Evolutionary conservation across 2,329 filamentous ascomycete genomes (phyloP).

Genomic region (Trichoderma gracile): DNA sequence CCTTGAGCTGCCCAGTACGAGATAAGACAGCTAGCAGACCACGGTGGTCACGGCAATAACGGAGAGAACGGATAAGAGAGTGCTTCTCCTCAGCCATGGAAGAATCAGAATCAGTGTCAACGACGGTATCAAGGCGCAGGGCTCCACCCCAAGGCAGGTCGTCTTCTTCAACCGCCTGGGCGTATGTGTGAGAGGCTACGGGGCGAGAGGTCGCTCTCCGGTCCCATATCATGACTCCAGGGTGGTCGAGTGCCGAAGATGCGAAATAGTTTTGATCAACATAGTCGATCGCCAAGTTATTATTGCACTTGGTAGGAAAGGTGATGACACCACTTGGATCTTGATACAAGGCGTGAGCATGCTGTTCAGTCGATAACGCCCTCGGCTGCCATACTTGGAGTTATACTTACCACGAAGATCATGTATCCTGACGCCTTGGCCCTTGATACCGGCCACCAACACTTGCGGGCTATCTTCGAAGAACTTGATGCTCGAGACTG

Average conservation of each 20-base stretch:
- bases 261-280: conserved; percentile 82
- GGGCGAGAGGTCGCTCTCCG: conserved; percentile 61
- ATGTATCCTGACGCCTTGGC: conserved; percentile 72
- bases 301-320: conserved; percentile 68
- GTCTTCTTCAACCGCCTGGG: conserved; percentile 60
- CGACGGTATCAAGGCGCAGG: conserved; percentile 57
- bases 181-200: conserved; percentile 55
- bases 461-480: conserved; percentile 76
- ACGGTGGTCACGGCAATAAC: conserved; percentile 63
- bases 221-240: conserved; percentile 77
- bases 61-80: conserved; percentile 62
- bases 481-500: conserved; percentile 81
- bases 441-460: conserved; percentile 73
- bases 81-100: conserved; percentile 56
- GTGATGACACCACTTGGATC: conserved; percentile 55
- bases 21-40: conserved; percentile 64
- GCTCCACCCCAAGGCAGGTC: conserved; percentile 64
- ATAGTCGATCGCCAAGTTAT: conserved; percentile 76
- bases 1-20: conserved; percentile 62
- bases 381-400: background rate
- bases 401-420: conserved; percentile 67
- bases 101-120: conserved; percentile 55
- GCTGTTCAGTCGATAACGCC: background rate
- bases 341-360: conserved; percentile 32
- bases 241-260: conserved; percentile 73